Base-by-base conservation (phyloP, 768 basidiomycete species). In the Psilocybe subaeruginosa region DNA sequence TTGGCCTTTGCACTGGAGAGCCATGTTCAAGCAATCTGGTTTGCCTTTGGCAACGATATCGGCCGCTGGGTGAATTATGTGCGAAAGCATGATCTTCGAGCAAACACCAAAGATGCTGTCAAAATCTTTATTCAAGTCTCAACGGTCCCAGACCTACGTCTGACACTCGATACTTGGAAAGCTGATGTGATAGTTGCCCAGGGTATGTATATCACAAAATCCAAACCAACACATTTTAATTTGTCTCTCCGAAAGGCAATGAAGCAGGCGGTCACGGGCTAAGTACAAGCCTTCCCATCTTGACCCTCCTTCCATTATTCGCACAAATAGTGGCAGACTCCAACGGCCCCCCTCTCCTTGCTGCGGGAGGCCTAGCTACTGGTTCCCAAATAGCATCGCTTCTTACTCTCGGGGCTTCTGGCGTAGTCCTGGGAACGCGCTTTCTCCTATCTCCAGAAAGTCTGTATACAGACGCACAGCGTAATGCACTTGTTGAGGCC, bases 191-290 rank as follows among this genome's bases (percentile, higher is more conserved):
- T 95, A 58, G 86, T 95, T 16, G 89, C 85, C 2, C 93, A 95
- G 85, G 91, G 93, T 90, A 56, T 46, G 54, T 53, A 58, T 51
- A 52, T 58, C 48, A 35, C 4, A 43, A 49, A 54, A 16, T 53
- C 4, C 30, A 59, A 43, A 16, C 57, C 37, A 35, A 19, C 30
- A 50, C 47, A 55, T 46, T 56, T 39, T 17, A 52, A 49, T 45
- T 57, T 48, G 17, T 55, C 49, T 61, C 46, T 59, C 43, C 58
- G 50, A 58, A 46, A 93, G 92, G 92, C 3, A 84, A 79, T 58
- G 93, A 95, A 74, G 84, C 90, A 41, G 93, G 93, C 7, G 93
- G 93, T 29, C 93, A 94, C 73, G 91, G 90, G 6, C 74, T 80
- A 50, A 64, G 74, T 19, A 69, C 78, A 43, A 84, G 89, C 6